Evolutionary conservation across 139 green algal species (phyloP), one percentile per base, ranked within the genome.

Genomic region (Pedinophyceae sp.): DNA sequence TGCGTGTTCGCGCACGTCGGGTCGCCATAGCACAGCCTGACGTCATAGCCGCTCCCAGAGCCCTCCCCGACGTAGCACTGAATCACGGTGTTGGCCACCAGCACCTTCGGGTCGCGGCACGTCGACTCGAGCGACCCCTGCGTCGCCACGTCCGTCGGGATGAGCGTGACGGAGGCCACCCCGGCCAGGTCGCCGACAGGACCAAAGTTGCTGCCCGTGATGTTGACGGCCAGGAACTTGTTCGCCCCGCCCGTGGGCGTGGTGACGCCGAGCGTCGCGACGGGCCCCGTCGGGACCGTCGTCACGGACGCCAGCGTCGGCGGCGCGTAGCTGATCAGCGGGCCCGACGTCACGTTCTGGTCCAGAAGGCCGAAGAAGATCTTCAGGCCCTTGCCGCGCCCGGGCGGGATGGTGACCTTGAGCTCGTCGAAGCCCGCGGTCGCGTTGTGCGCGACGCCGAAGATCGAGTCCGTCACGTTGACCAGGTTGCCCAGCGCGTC

Each of bases 181-280:
- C n/a, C n/a, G n/a, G n/a, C n/a, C n/a, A n/a, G n/a, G n/a, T n/a
- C n/a, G 10, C 46, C 39, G 13, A 27, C 26, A 29, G 25, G 25
- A 26, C 55, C 55, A 30, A 61, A 61, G 39, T 61, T 61, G 13
- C 45, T 47, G 45, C 55, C 55, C n/a, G 55, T 61, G 39, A 61
- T 54, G 41, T 22, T 61, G 7, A 61, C 39, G 7, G 53, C 53
- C 53, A n/a, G 38, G 38, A n/a, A 45, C 38, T 13, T 45, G 38
- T 45, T n/a, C 13, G 13, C 38, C 13, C 13, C 13, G 38, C 16
- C 13, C 38, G 38, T 45, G 13, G 38, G 16, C 13, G 38, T n/a
- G 38, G 13, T 45, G 38, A n/a, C 13, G 13, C 13, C 38, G 13
- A 13, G 13, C 38, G 16, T 45, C 13, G 38, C 38, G 13, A n/a